Base-by-base conservation (phyloP, 2,329 filamentous ascomycete genomes). In the Thelonectria discophora region DNA sequence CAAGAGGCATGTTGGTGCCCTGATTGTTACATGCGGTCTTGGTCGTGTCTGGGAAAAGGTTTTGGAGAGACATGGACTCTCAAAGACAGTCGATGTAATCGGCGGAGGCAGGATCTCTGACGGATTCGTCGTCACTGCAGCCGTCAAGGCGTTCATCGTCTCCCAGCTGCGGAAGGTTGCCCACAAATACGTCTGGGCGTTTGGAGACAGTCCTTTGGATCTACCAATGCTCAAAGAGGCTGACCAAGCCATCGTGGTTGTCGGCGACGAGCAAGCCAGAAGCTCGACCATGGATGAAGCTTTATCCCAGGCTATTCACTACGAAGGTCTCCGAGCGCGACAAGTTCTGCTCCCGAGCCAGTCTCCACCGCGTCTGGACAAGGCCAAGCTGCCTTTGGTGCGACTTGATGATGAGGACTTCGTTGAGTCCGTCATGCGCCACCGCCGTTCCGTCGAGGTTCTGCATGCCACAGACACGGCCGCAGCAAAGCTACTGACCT, bases 201-300 rank as follows among this genome's bases (percentile, higher is more conserved):
- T 90, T 65, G 86, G 87, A n/a, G 86, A 89, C 65, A 86, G 86
- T 64, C 78, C 78, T 0, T 62, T 88, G 7, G 88, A 90, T 65
- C 40, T 90, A 17, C 72, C 75, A 0, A 90, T 90, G 87, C 65
- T 90, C 12, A 64, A 63, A 2, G 65, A 74, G 34, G 87, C 87
- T 0, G 73, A 89, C 64, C 60, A 81, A 58, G 82, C 86, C 0
- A 70, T 88, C 39, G 78, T 90, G 4, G 80, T 90, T 0, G 84
- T 86, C 3, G 84, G 85, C 1, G 72, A 82, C 0, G 71, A 82
- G 64, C 5, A 63, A 0, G 71, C 50, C 0, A 78, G 85, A 53
- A 88, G 84, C 70, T 80, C 77, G 39, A 78, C 73, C 1, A 88
- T 89, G 85, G 82, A 87, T 3, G 52, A 11, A 1, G 74, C 65